Percentiles rank a stretch among this genome's conserved stretches.
phyloP scores from a whole-genome alignment of 257 asterid species.

The Linderniella brevidens region DNA sequence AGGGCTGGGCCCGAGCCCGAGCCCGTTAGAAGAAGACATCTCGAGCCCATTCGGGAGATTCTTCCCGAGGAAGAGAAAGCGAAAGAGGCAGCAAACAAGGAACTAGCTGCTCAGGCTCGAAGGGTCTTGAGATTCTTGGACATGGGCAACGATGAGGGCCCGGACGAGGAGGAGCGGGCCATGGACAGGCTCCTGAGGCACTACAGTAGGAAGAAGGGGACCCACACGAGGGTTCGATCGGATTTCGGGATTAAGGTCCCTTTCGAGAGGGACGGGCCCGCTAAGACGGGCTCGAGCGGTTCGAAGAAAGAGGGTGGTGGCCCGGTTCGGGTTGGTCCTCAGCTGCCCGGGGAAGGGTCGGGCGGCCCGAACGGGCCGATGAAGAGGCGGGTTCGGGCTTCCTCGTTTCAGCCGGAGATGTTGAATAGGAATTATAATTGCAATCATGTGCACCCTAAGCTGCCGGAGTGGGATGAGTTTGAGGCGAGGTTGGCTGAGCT shows the following conservation, averaged over 20 bases:
- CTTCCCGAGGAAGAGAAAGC: slow-evolving; percentile 1
- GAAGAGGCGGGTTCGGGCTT: slow-evolving; percentile 27
- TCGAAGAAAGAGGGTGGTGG: not conserved
- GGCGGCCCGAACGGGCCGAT: no score
- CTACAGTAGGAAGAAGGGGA: slow-evolving; percentile 28
- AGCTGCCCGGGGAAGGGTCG: no score
- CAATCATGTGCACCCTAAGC: slow-evolving; percentile 55
- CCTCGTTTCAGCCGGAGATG: slow-evolving; percentile 36
- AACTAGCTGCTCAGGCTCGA: slow-evolving; percentile 20
- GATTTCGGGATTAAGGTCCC: no score
- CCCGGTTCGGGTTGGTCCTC: no score
- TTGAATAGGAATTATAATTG: slow-evolving; percentile 7
- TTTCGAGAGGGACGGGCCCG: no score
- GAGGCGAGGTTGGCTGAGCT: slow-evolving; percentile 49
- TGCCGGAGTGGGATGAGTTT: slow-evolving; percentile 72
- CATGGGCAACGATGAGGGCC: slow-evolving; percentile 9
- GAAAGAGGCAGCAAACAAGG: slow-evolving; percentile 11
- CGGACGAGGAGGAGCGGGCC: slow-evolving; percentile 37
- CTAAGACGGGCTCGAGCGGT: no score
- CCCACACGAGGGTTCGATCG: not conserved
- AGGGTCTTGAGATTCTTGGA: slow-evolving; percentile 26
- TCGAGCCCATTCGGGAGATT: slow-evolving; percentile 9
- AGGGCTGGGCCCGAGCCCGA: no score
- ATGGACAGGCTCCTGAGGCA: slow-evolving; percentile 39
- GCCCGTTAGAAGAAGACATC: slow-evolving; percentile 22